Conservation (phyloP, 2,329 filamentous ascomycete species). For the Cercospora nicotianae region DNA sequence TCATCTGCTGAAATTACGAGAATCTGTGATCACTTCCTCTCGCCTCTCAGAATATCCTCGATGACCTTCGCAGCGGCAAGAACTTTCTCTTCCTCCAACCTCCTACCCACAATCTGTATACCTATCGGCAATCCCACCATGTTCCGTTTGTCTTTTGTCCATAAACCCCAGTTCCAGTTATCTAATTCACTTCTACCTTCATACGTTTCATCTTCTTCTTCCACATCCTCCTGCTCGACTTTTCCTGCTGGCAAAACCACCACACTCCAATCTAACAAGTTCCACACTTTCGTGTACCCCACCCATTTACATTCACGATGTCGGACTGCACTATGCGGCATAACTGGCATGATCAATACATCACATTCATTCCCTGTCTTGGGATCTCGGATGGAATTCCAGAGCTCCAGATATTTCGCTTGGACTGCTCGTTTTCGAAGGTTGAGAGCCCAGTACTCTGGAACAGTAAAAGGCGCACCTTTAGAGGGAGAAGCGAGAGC, state of each 20-base stretch:
- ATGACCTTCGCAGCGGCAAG: slow-evolving; percentile 61
- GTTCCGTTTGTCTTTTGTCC: slow-evolving; percentile 62
- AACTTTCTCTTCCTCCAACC: slow-evolving; percentile 82
- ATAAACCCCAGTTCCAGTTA: slow-evolving; percentile 57
- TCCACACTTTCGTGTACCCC: slow-evolving; percentile 38
- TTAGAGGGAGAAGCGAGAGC: slow-evolving; percentile 39
- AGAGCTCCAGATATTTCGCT: slow-evolving; percentile 60
- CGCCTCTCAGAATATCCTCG: slow-evolving; percentile 8
- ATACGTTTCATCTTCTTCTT: slow-evolving; percentile 39
- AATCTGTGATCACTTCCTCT: background rate
- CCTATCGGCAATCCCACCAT: slow-evolving; percentile 85
- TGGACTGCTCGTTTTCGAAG: slow-evolving; percentile 56
- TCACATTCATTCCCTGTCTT: slow-evolving; percentile 51
- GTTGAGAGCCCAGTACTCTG: slow-evolving; percentile 68
- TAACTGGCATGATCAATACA: slow-evolving; percentile 58
- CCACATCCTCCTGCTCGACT: slow-evolving; percentile 42
- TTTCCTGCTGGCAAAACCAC: slow-evolving; percentile 57
- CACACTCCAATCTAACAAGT: slow-evolving; percentile 56
- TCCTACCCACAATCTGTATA: slow-evolving; percentile 74
- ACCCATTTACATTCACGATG: slow-evolving; percentile 40
- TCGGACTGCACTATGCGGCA: slow-evolving; percentile 60
- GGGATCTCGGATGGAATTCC: slow-evolving; percentile 51
- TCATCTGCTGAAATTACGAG: too few relatives aligned
- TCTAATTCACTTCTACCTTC: slow-evolving; percentile 53
- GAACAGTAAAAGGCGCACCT: slow-evolving; percentile 53